Base-by-base conservation (phyloP, 345 rosid species). In the Hibiscus syriacus region DNA sequence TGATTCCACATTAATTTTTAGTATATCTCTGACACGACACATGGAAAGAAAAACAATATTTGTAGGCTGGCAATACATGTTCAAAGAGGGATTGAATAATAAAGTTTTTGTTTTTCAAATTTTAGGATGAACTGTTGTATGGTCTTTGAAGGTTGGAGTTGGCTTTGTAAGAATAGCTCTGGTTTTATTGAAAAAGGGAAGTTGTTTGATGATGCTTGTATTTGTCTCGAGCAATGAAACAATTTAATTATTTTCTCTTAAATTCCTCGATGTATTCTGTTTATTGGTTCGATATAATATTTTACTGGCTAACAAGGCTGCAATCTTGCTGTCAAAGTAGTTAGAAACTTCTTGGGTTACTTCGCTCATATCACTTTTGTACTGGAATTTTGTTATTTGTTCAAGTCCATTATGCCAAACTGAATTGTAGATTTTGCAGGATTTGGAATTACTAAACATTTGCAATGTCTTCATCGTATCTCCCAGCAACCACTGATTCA, bases 401-500 rank as follows among this genome's bases (percentile, higher is more conserved):
- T 34, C 54, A 25, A 64, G 54, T 45, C 16, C 1, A n/a, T 58
- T 17, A 58, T 34, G 45, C 34, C 45, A 32, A 34, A 32, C 23
- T 63, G 4, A 43, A n/a, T 64, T 64, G 38, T 55, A 55, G 53
- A 26, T 68, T 52, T 70, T 76, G 69, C 69, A 79, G 83, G 73
- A 68, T 55, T 70, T 55, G 57, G 52, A 36, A 67, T 36, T 62
- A 43, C 23, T 56, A 32, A 39, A 11, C 25, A 11, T 13, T 69
- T 45, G 62, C 61, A 32, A 78, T 79, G 80, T 80, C 87, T 68
- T 55, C 79, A 1, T 72, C 80, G 27, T 72, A 70, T 55, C 77
- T 66, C 62, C 85, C 87, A 0, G 90, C 88, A 61, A 88, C 87
- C 46, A 82, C 90, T 0, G 92, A 89, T 57, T 85, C 91, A 6